Percentiles rank a stretch among this genome's conserved stretches.
Evolutionary conservation across 1,284 basidiomycete species (phyloP).

Genomic region (Ustilago trichophora): DNA sequence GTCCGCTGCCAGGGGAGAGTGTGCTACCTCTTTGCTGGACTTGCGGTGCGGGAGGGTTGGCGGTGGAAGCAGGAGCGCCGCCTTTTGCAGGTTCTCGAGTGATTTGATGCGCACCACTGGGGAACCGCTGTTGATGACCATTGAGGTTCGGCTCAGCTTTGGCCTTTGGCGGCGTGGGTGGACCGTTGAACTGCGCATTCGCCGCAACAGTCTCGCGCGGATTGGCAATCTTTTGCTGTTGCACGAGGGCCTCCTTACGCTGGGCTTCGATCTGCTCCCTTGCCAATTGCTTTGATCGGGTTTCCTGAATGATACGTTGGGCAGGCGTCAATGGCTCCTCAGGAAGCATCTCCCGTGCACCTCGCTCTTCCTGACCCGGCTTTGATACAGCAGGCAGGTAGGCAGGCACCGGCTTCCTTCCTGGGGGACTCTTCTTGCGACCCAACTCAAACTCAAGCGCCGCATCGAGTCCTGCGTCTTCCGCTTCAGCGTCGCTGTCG

Average conservation of each 20-base stretch:
- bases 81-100: slow-evolving; percentile 17
- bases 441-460: slow-evolving; percentile 20
- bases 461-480: slow-evolving; percentile 13
- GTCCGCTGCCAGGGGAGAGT: slow-evolving; percentile 48
- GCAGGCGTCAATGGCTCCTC: slow-evolving; percentile 53
- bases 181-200: slow-evolving; percentile 7
- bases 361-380: neutral
- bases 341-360: neutral
- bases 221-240: slow-evolving; percentile 8
- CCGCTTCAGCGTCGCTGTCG: slow-evolving; percentile 12
- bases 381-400: slow-evolving; percentile 15
- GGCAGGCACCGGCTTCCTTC: slow-evolving; percentile 49
- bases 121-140: slow-evolving; percentile 21
- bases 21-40: slow-evolving; percentile 2
- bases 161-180: slow-evolving; percentile 25
- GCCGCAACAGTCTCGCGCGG: neutral
- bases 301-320: slow-evolving; percentile 59
- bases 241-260: slow-evolving; percentile 8
- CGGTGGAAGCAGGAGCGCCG: neutral
- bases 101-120: slow-evolving; percentile 38
- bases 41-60: too few relatives aligned
- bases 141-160: neutral
- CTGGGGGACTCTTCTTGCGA: slow-evolving; percentile 46
- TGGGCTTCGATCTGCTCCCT: slow-evolving; percentile 42
- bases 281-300: slow-evolving; percentile 47